These are phyloP conservation scores for Canariomyces notabilis DNA, from an alignment of 2,329 filamentous ascomycete species.

Conservation along the genomic window DNA sequence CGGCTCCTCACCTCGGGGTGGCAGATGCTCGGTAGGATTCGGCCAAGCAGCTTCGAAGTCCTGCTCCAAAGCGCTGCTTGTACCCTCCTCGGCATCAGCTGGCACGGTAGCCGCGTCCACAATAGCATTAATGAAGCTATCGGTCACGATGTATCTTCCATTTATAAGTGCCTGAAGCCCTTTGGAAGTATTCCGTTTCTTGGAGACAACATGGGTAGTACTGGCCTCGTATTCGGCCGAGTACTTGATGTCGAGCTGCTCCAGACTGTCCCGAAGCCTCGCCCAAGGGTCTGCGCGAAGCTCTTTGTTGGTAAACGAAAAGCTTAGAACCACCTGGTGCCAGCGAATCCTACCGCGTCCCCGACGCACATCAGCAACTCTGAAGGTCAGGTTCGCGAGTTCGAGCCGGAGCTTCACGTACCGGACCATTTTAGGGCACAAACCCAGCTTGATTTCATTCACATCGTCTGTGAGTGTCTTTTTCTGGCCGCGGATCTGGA, in stretches of 20 bases:
- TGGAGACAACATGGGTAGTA: conserved; percentile 85
- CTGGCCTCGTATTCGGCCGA: conserved; percentile 64
- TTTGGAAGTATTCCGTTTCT: conserved; percentile 84
- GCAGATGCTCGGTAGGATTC: conserved; percentile 63
- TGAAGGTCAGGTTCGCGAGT: neutral
- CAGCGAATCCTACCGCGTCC: conserved; percentile 60
- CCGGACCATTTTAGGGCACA: conserved; percentile 59
- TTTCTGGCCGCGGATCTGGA: conserved; percentile 59
- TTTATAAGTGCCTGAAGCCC: conserved; percentile 83
- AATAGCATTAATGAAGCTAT: conserved; percentile 69
- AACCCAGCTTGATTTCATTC: conserved; percentile 67
- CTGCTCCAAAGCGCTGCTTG: conserved; percentile 59
- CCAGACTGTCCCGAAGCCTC: conserved; percentile 60
- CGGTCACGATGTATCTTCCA: conserved; percentile 69
- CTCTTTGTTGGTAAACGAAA: conserved; percentile 69
- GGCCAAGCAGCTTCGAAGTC: conserved; percentile 82
- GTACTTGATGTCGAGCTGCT: conserved; percentile 85
- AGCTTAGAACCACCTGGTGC: conserved; percentile 75
- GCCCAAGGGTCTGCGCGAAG: conserved; percentile 61
- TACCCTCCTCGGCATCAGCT: conserved; percentile 43
- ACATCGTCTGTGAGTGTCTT: conserved; percentile 51
- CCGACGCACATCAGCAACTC: neutral
- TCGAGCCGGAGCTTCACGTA: conserved; percentile 29
- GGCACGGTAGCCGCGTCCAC: conserved; percentile 51
- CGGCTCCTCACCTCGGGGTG: conserved; percentile 70